Base-by-base conservation (phyloP, 805 yeast species). In the Zygotorulaspora florentina region DNA sequence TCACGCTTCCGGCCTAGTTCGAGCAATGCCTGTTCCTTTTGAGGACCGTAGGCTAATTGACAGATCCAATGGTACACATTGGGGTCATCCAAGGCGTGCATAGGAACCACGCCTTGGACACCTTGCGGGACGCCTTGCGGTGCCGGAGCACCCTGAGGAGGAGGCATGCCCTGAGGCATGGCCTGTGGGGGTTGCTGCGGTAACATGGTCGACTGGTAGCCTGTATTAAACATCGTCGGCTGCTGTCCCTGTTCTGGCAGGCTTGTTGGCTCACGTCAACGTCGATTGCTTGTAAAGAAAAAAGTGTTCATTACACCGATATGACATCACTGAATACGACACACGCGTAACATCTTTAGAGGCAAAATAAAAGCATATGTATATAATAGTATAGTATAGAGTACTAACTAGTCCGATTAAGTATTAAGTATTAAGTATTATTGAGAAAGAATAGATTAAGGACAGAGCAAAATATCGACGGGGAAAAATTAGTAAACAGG, bases 1-100 rank as follows among this genome's bases (percentile, higher is more conserved):
- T 91, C 99, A 51, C 99, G 75, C 60, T 90, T 90, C 62, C 93
- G 87, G 8, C 98, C 97, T 37, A 91, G 72, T 63, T 90, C 97
- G 54, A 90, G 70, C 43, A 91, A 72, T 2, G 99, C 98, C 59
- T 91, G 87, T 59, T 93, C 99, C 57, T 95, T 81, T 57, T 86
- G 86, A 23, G 90, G 86, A 1, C 97, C 97, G 48, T 88, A 83
- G 31, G 88, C 88, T 42, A 91, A 73, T 64, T 93, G 96, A 20
- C 84, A 76, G 37, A 93, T 86, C 96, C 96, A 88, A 49, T 82
- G 83, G 64, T 82, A 87, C 6, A 91, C 91, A 58, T 87, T 85
- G 45, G 86, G 87, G 61, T 88, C 95, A 42, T 80, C 84, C 18
- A 80, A 57, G 0, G 83, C 80, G 46, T 76, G 73, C 16, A 64